Percentiles rank a stretch among this genome's conserved stretches.
Evolutionary conservation across 192 early-diverging fungal species (phyloP).

Genomic region (Linnemannia schmuckeri): DNA sequence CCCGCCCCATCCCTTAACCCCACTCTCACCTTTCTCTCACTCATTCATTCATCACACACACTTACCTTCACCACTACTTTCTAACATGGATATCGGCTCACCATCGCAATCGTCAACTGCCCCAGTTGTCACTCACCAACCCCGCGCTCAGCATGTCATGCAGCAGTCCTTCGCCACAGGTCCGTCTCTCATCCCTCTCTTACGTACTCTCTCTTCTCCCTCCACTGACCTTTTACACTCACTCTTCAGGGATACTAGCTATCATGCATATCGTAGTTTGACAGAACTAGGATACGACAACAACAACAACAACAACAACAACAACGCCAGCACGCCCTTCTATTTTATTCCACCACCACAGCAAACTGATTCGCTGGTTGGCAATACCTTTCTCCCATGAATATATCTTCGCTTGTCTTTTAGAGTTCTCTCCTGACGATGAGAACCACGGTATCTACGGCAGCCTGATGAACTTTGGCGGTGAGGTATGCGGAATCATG

Average conservation of each 20-base stretch:
- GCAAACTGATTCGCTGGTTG: background rate
- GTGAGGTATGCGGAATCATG: slow-evolving; percentile 42
- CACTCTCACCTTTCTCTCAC: background rate
- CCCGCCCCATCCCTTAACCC: background rate
- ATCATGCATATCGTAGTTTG: too few relatives aligned
- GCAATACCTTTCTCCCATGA: background rate
- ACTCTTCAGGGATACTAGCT: background rate
- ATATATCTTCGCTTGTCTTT: background rate
- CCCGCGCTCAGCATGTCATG: slow-evolving; percentile 29
- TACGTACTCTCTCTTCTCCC: background rate
- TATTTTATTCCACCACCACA: background rate
- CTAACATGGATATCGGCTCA: slow-evolving; percentile 3
- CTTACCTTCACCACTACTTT: background rate
- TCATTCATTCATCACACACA: background rate
- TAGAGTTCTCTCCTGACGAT: slow-evolving; percentile 26
- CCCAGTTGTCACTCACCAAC: slow-evolving; percentile 16
- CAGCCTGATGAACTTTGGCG: slow-evolving; percentile 55
- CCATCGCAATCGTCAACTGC: background rate
- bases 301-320: too few relatives aligned
- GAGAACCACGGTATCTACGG: slow-evolving; percentile 56
- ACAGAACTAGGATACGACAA: too few relatives aligned
- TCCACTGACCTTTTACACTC: background rate
- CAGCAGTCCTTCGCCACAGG: slow-evolving; percentile 39
- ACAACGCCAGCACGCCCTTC: too few relatives aligned
- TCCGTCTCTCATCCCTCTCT: background rate